These are phyloP conservation scores for Talaromyces nanjingensis DNA, from an alignment of 495 filamentous ascomycete genomes.

Conservation along the genomic window DNA sequence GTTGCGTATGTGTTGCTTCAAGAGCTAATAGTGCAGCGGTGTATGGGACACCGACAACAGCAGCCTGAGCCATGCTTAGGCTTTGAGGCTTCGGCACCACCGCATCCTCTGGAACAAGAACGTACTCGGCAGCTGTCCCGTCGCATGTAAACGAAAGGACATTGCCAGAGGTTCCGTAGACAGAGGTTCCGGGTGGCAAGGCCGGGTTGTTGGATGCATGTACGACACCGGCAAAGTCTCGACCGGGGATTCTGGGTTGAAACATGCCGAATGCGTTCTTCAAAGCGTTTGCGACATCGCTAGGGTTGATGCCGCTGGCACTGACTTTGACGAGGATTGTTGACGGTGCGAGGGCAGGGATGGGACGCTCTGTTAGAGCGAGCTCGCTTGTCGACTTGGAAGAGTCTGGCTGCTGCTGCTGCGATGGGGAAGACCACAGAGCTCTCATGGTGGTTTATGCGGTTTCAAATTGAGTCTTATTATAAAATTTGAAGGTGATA, in stretches of 20 bases:
- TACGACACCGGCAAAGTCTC: not conserved
- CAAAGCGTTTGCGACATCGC: not conserved
- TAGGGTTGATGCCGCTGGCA: not conserved
- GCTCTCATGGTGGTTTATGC: not conserved
- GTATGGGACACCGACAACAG: too few species aligned
- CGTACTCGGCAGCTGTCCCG: not conserved
- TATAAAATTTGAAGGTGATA: too few species aligned
- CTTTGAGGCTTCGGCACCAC: not conserved
- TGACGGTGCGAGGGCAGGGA: not conserved
- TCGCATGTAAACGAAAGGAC: not conserved
- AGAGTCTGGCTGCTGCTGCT: not conserved
- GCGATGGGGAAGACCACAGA: not conserved
- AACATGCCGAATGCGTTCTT: not conserved
- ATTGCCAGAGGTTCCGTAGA: not conserved
- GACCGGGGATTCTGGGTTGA: not conserved
- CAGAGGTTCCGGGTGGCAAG: not conserved
- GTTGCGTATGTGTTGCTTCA: too few species aligned
- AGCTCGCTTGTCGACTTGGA: not conserved
- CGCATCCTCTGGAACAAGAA: not conserved
- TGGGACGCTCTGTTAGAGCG: not conserved
- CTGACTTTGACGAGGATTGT: not conserved
- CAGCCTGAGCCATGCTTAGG: not conserved
- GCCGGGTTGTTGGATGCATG: not conserved
- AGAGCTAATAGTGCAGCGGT: too few species aligned
- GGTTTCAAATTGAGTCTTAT: not conserved